A percentile compares a stretch with the other conserved stretches of the same genome.
Conservation (phyloP, 345 rosid genomes). For the Moringa oleifera region DNA sequence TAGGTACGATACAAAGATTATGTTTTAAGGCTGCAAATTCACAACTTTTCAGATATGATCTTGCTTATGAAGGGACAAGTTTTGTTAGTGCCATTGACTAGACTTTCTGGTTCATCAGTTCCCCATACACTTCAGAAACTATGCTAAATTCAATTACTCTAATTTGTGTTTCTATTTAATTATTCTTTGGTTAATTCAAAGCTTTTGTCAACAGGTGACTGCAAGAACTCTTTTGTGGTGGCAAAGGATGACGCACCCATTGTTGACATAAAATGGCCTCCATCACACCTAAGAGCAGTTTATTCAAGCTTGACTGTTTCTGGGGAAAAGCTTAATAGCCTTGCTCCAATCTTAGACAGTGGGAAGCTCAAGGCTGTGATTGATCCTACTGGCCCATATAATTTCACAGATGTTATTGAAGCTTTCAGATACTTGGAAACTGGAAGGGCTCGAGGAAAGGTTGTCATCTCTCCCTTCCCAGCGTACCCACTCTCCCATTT, state of each 20-base stretch:
- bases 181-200: too few relatives aligned
- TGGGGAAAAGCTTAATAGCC: conserved; percentile 30
- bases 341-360: conserved; percentile 24
- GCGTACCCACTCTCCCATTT: neutral
- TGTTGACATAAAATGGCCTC: conserved; percentile 46
- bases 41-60: too few relatives aligned
- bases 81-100: too few relatives aligned
- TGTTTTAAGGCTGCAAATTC: too few relatives aligned
- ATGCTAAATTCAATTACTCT: too few relatives aligned
- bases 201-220: conserved; percentile 24
- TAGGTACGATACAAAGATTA: too few relatives aligned
- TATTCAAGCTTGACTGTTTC: conserved; percentile 39
- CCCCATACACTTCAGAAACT: too few relatives aligned
- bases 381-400: conserved; percentile 38
- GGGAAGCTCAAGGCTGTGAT: conserved; percentile 38
- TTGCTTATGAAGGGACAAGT: too few relatives aligned
- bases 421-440: conserved; percentile 42
- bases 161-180: too few relatives aligned
- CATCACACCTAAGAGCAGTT: conserved; percentile 34
- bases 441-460: conserved; percentile 41
- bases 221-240: conserved; percentile 34
- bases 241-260: conserved; percentile 41
- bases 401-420: conserved; percentile 33
- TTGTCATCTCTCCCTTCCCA: conserved; percentile 28
- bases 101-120: too few relatives aligned